phyloP scores from a whole-genome alignment of 139 green algal genomes.

The Chlorella sp. region DNA sequence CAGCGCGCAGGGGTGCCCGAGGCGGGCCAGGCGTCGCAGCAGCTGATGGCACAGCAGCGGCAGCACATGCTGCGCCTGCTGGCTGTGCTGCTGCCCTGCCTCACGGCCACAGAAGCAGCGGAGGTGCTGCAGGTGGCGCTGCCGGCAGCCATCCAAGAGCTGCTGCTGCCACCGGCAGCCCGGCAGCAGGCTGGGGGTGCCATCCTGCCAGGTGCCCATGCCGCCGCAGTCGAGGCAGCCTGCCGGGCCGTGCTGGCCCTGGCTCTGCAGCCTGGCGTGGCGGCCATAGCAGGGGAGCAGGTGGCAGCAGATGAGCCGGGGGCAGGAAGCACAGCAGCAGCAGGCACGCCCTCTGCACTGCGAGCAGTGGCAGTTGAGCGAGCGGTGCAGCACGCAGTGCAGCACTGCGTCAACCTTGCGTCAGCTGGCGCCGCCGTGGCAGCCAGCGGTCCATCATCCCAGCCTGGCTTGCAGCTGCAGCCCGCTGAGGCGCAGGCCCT shows the following conservation, averaged over 20 bases:
- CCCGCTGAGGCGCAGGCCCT: slow-evolving; percentile 10
- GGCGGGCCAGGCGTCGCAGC: not conserved
- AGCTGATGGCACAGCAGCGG: not conserved
- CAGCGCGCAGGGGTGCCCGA: not conserved
- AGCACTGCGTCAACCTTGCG: not conserved
- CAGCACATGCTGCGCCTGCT: slow-evolving; percentile 16
- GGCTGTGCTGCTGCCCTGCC: slow-evolving; percentile 11
- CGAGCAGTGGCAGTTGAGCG: slow-evolving; percentile 4
- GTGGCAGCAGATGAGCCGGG: not conserved
- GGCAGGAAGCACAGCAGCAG: not conserved
- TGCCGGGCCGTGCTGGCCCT: slow-evolving; percentile 11
- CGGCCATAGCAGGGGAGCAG: not conserved
- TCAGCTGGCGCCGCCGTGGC: not conserved
- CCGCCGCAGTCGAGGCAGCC: slow-evolving; percentile 12
- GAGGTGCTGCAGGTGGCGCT: slow-evolving; percentile 5
- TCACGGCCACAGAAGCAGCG: not conserved
- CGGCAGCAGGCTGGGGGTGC: not conserved
- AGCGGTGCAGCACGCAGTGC: slow-evolving; percentile 3
- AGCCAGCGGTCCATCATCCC: not conserved
- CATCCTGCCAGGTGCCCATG: slow-evolving; percentile 4
- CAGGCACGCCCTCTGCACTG: not conserved
- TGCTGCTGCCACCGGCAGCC: not conserved
- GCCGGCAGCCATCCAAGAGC: not conserved
- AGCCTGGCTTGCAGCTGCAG: not conserved
- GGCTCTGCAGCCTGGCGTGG: not conserved